Evolutionary conservation across 2,329 filamentous ascomycete genomes (phyloP), one percentile per base, ranked within the genome.

Genomic region (Nemania abortiva): DNA sequence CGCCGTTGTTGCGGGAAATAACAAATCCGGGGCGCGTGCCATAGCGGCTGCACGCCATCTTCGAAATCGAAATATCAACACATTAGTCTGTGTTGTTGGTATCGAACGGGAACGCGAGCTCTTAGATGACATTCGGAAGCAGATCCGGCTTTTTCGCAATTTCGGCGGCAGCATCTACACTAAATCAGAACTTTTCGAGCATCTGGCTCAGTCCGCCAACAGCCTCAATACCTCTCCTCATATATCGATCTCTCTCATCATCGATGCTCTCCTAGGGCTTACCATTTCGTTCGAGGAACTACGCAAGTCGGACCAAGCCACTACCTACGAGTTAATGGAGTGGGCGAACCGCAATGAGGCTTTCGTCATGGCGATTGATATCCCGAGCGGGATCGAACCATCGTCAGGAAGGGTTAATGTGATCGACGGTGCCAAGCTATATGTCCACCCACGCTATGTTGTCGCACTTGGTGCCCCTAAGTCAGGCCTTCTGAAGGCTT

Each of bases 1-100:
- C 37, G 89, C 97, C 24, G 89, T 98, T 6, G 85, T 98, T n/a
- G 95, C 93, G 0, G 95, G 96, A n/a, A 98, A 98, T 79, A 95
- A 97, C 80, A 94, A 94, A 73, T 94, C 91, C 0, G 95, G 95
- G 47, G 91, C 93, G 45, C 88, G 95, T 67, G 94, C 94, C 2
- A 86, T 98, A 62, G 92, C 94, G 15, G 94, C 94, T 3, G 94
- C 91, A 31, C 89, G 96, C 4, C 95, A 98, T 79, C 87, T 98
- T 9, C 90, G 93, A 60, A 95, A 95, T 77, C 92, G 95, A 72
- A 92, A 92, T 22, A 84, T 93, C 63, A 91, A 93, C 65, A 90
- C 97, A 45, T 88, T 97, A 54, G 86, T 97, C 6, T 96, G 94
- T 69, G 86, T 98, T 7, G 89, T 97, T 3, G 93, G 94, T 0